Conservation (phyloP, 441 rosid genomes). For the Gossypium davidsonii region DNA sequence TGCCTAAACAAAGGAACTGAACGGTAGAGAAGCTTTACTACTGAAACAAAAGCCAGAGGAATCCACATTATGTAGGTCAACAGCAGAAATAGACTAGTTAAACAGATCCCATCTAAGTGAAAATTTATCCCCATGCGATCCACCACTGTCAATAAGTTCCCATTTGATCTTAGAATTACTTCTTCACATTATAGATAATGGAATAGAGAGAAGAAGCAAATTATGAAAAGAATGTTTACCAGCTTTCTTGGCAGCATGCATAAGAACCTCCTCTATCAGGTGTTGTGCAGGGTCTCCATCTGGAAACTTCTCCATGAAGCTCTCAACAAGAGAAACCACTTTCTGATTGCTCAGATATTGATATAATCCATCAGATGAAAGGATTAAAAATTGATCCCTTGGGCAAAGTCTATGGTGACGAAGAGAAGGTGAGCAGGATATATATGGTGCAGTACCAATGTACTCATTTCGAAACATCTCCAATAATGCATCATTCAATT, state of each 20-base stretch:
- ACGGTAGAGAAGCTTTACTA: background rate
- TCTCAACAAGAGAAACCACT: conserved; percentile 75
- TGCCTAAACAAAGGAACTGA: background rate
- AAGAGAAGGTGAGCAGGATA: conserved; percentile 81
- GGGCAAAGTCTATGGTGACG: conserved; percentile 70
- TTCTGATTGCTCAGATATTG: conserved; percentile 89
- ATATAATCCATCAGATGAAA: conserved; percentile 94
- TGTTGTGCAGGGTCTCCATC: conserved; percentile 98
- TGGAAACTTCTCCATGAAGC: conserved; percentile 83
- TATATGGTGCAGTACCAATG: conserved; percentile 81
- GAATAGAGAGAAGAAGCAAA: background rate
- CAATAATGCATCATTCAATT: conserved; percentile 66
- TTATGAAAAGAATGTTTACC: conserved; percentile 38
- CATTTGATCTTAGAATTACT: conserved; percentile 8
- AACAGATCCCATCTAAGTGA: background rate
- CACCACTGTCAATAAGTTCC: background rate
- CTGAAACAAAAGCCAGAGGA: background rate
- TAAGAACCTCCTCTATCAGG: conserved; percentile 80
- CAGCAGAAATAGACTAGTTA: background rate
- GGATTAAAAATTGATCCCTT: conserved; percentile 79
- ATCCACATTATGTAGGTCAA: background rate
- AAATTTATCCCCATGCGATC: background rate
- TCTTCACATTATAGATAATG: background rate
- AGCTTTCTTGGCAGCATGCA: conserved; percentile 92
- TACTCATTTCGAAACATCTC: conserved; percentile 87